Evolutionary conservation across 306 rosid genomes (phyloP), one percentile per base, ranked within the genome.

Genomic region (Vigna angularis): DNA sequence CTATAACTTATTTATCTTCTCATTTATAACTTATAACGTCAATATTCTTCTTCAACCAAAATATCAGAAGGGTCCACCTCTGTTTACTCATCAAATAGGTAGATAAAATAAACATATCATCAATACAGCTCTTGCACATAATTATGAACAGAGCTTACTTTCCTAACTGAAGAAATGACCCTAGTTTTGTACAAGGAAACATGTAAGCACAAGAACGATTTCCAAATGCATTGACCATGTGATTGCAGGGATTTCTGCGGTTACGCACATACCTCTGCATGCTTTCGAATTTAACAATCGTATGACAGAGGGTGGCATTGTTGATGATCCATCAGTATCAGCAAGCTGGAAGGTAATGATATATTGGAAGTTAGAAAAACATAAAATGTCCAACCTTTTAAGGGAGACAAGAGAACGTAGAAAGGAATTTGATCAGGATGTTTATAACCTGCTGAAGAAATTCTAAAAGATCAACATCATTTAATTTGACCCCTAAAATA

Each of bases 241-340:
- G 61, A 53, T 66, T 57, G 63, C 28, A 9, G 74, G 44, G 40
- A 48, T 44, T 40, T 76, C 38, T 7, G 61, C 38, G 66, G 61
- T 59, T 22, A 61, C 20, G 76, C 59, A 78, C 67, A 55, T 87
- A 95, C 99, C 98, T 86, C 99, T 88, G 82, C 99, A 93, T 30
- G 99, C 97, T 85, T 95, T 95, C 42, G 78, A 89, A 86, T 93
- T 95, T 50, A 95, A 90, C 85, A 93, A 79, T 51, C 98, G 91
- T 68, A 91, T 75, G 71, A 95, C 98, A 28, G 98, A 88, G 58
- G 91, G 97, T 6, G 98, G 99, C 69, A 86, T 84, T 66, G 88
- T 89, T 74, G 99, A 93, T 55, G 98, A 95, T 77, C 99, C 99
- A 85, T 91, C 98, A 16, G 98, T 93, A 79, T 91, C 98, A 75